phyloP scores from a whole-genome alignment of 2,329 filamentous ascomycete species.

The Fusarium sp. region DNA sequence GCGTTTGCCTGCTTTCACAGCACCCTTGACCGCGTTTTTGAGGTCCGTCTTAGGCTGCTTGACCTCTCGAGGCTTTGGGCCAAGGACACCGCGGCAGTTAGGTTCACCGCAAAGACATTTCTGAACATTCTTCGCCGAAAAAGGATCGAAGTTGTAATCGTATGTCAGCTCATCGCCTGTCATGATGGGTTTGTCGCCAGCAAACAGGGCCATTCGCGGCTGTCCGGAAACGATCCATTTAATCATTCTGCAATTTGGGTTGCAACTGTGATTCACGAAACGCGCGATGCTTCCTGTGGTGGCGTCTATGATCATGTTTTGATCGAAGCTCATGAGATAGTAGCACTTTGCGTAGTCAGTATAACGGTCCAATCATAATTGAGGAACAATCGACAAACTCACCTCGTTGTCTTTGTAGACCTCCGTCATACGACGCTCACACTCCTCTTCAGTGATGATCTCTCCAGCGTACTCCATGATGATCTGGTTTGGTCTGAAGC shows the following conservation, averaged over 20 bases:
- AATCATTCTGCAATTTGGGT: slow-evolving; percentile 96
- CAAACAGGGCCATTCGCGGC: slow-evolving; percentile 96
- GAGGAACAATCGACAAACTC: slow-evolving; percentile 47
- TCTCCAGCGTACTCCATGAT: slow-evolving; percentile 99
- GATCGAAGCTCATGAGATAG: slow-evolving; percentile 98
- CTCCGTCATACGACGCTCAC: slow-evolving; percentile 91
- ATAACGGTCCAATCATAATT: slow-evolving; percentile 2
- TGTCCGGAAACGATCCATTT: slow-evolving; percentile 96
- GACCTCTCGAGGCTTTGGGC: slow-evolving; percentile 68
- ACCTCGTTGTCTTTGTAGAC: slow-evolving; percentile 95
- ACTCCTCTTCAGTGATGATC: slow-evolving; percentile 95
- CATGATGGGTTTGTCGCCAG: slow-evolving; percentile 87
- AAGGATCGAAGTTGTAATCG: slow-evolving; percentile 81
- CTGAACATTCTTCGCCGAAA: slow-evolving; percentile 75
- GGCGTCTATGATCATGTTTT: slow-evolving; percentile 98
- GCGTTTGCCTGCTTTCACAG: slow-evolving; percentile 63
- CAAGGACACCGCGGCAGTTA: slow-evolving; percentile 73
- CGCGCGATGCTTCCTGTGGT: slow-evolving; percentile 95
- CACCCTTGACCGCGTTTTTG: slow-evolving; percentile 54
- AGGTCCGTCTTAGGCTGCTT: slow-evolving; percentile 60
- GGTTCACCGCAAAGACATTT: slow-evolving; percentile 71
- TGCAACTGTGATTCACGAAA: slow-evolving; percentile 98
- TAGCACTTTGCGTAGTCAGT: slow-evolving; percentile 77
- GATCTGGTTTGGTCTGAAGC: slow-evolving; percentile 89
- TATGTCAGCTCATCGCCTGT: slow-evolving; percentile 97